Base-by-base conservation (phyloP, 2,329 filamentous ascomycete species). In the Aureobasidium mangrovei region DNA sequence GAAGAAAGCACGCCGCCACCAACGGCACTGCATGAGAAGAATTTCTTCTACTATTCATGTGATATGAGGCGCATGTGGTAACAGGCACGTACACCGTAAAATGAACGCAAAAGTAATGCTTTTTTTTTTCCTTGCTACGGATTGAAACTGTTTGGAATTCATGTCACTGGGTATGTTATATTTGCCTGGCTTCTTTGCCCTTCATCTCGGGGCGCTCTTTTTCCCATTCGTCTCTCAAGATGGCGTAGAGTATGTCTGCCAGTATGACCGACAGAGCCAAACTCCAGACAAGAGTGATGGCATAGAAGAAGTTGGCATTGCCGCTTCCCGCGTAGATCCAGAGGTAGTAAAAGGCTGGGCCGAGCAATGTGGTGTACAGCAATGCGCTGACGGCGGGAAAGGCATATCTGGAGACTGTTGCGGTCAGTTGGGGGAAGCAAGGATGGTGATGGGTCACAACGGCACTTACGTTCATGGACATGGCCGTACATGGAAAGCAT, bases 221-320 rank as follows among this genome's bases (percentile, higher is more conserved):
- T 69, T 98, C 93, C 84, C 90, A 90, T 69, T 98, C 93, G 63
- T 98, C 93, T 56, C 93, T 77, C 58, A 98, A 74, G 4, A 91
- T 83, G 0, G 93, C 90, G 71, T 94, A 97, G 2, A 95, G 77
- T 52, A 89, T 77, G 67, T 98, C 93, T 8, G 88, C 89, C 5
- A 97, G 80, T 31, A 98, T 74, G 58, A 98, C 77, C 36, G 90
- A 91, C 61, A 95, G 78, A 0, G 89, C 93, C 27, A 98, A 70
- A 66, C 89, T 95, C 93, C 93, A 98, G 0, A 98, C 93, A n/a
- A 98, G 74, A 0, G 93, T 98, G 63, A 98, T 97, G 60, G 93
- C 93, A 67, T 98, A 98, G 73, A 98, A 98, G 74, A 98, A 98
- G 69, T 98, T 98, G 56, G 93, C 93, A 64, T 98, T 98, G 29